Conservation (phyloP, 805 yeast species). For the Nakazawaea holstii region DNA sequence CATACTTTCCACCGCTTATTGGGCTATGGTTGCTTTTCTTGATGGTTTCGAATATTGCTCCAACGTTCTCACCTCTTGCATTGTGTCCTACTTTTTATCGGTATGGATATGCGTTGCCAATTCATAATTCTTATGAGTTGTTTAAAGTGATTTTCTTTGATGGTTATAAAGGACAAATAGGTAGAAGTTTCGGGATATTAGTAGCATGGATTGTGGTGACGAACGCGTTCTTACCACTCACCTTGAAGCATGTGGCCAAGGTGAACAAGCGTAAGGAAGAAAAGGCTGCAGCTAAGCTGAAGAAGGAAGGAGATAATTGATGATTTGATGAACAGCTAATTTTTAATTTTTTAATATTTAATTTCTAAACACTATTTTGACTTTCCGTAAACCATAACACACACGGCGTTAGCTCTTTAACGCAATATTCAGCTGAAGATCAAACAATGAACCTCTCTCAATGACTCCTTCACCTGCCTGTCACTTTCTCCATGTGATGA, state of each 20-base stretch:
- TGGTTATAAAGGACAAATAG: constrained; percentile 51
- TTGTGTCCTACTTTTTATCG: constrained; percentile 50
- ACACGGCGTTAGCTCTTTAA: too few relatives aligned
- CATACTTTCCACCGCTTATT: constrained; percentile 53
- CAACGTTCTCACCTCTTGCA: constrained; percentile 63
- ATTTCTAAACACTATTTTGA: too few relatives aligned
- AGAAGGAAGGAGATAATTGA: background rate
- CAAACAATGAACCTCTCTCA: too few relatives aligned
- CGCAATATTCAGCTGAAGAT: too few relatives aligned
- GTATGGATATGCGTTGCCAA: constrained; percentile 66
- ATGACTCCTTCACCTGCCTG: too few relatives aligned
- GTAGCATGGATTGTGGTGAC: constrained; percentile 56
- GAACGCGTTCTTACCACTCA: constrained; percentile 35
- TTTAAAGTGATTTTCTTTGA: constrained; percentile 54
- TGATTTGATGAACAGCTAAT: too few relatives aligned
- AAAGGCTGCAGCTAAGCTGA: background rate
- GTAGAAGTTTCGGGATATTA: constrained; percentile 54
- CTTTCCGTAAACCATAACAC: too few relatives aligned
- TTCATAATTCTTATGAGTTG: constrained; percentile 59
- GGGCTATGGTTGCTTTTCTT: constrained; percentile 71
- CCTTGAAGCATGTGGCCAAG: constrained; percentile 2
- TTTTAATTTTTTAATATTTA: too few relatives aligned
- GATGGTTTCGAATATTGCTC: constrained; percentile 63
- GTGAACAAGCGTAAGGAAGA: constrained; percentile 1
- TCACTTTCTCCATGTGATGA: too few relatives aligned